Evolutionary conservation across 1,284 basidiomycete genomes (phyloP), one percentile per base, ranked within the genome.

Genomic region (Ustilago bromivora): DNA sequence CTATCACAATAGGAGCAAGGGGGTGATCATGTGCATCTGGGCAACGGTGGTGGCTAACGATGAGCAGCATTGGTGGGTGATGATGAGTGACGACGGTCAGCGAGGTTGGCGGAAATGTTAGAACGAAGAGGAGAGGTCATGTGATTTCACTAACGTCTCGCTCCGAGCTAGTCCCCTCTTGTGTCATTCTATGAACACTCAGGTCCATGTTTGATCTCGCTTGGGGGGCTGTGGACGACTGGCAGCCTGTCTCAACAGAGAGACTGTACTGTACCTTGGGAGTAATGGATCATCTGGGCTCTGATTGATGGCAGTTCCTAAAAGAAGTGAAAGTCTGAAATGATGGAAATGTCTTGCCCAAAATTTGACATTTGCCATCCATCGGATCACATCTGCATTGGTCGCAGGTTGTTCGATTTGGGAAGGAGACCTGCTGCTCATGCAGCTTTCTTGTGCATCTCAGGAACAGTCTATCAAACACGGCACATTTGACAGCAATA

Each of bases 281-380:
- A 28, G 23, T 0, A 28, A 28, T 28, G 23, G 23, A 28, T 28
- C 23, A 28, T 28, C 23, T 28, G 23, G 23, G 23, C 23, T 28
- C 23, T 28, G 23, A 28, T 28, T 3, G 23, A 28, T 28, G 23
- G 2, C 23, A 28, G 23, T 28, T 28, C 23, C 23, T 28, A 28
- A 28, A 28, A 28, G 3, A 28, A 28, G 23, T 28, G 23, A 3
- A 19, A 19, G n/a, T 11, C n/a, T 46, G n/a, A 8, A 46, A 19
- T 19, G 43, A 46, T 28, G 23, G 40, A 46, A 54, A n/a, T 56
- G 54, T 41, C 56, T 46, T 12, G 41, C 32, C n/a, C 36, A 31
- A 57, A 57, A 59, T 54, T 57, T 57, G 62, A 57, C 38, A 40
- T 57, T 13, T 40, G 36, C 35, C 55, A 57, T 64, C 55, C 23